Conservation (phyloP, 129 eudicot genomes). For the Gnaphalium uliginosum region DNA sequence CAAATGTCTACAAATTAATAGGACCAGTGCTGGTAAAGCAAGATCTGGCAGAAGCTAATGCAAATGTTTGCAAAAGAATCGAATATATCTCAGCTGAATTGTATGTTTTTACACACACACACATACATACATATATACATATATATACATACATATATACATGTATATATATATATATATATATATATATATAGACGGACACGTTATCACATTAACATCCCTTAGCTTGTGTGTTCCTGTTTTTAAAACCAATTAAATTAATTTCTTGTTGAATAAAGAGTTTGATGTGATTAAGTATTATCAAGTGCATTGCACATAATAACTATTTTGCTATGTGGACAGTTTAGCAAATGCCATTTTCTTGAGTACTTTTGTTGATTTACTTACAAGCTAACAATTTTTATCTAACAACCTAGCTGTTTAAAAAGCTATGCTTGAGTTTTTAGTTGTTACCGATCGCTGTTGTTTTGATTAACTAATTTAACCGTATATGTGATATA, state of each 20-base stretch:
- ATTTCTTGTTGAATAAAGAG: not conserved
- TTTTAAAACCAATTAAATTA: too few relatives aligned
- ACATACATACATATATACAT: too few relatives aligned
- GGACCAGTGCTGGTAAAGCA: slow-evolving; percentile 98
- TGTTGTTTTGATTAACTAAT: not conserved
- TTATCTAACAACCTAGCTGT: not conserved
- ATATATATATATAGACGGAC: too few relatives aligned
- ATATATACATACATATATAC: too few relatives aligned
- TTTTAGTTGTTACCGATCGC: not conserved
- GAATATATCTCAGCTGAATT: slow-evolving; percentile 95
- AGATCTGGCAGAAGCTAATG: slow-evolving; percentile 97
- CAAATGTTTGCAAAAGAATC: slow-evolving; percentile 91
- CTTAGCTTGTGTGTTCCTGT: not conserved
- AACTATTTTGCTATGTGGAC: not conserved
- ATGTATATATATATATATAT: too few relatives aligned
- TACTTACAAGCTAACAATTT: not conserved
- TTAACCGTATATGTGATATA: not conserved
- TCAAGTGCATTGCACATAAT: not conserved
- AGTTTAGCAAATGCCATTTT: not conserved
- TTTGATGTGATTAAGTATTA: too few relatives aligned
- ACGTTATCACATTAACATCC: not conserved
- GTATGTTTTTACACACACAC: slow-evolving; percentile 53
- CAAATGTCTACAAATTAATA: slow-evolving; percentile 92
- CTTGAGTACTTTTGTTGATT: not conserved
- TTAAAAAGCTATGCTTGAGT: not conserved